Conservation (phyloP, 2,329 filamentous ascomycete species). For the Thelonectria blattea region DNA sequence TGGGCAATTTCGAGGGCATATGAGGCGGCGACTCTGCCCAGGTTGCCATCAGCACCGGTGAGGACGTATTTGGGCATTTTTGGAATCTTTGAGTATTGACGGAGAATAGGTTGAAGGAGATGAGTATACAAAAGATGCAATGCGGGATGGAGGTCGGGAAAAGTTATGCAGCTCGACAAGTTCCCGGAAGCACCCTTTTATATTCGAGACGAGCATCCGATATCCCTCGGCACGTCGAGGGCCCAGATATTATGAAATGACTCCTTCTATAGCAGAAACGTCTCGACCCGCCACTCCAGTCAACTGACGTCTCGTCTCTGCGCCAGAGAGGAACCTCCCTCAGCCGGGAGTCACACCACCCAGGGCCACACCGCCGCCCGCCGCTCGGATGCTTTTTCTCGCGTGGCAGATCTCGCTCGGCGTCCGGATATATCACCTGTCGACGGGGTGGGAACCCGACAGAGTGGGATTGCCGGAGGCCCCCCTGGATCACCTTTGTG, state of each 20-base stretch:
- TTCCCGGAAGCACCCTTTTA: not conserved
- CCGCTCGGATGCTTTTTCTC: not conserved
- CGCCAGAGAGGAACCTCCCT: not conserved
- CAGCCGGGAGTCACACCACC: not conserved
- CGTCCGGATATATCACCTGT: not conserved
- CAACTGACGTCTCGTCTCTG: slow-evolving; percentile 2
- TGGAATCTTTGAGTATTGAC: not conserved
- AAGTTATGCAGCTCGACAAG: not conserved
- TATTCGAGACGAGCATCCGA: not conserved
- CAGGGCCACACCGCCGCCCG: not conserved
- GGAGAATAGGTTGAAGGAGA: not conserved
- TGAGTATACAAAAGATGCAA: not conserved
- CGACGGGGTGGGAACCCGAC: not conserved
- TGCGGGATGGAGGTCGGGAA: not conserved
- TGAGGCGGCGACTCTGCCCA: slow-evolving; percentile 31
- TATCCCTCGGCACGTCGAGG: not conserved
- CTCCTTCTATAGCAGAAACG: not conserved
- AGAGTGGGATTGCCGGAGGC: not conserved
- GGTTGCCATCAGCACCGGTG: slow-evolving; percentile 35
- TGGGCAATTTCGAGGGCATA: slow-evolving; percentile 31
- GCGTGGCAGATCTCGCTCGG: not conserved
- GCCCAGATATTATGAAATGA: slow-evolving; percentile 2
- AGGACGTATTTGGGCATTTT: slow-evolving; percentile 36
- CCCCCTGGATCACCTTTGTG: not conserved
- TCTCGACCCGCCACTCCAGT: not conserved